Base-by-base conservation (phyloP, 345 rosid genomes). In the Bruguiera gymnorhiza region DNA sequence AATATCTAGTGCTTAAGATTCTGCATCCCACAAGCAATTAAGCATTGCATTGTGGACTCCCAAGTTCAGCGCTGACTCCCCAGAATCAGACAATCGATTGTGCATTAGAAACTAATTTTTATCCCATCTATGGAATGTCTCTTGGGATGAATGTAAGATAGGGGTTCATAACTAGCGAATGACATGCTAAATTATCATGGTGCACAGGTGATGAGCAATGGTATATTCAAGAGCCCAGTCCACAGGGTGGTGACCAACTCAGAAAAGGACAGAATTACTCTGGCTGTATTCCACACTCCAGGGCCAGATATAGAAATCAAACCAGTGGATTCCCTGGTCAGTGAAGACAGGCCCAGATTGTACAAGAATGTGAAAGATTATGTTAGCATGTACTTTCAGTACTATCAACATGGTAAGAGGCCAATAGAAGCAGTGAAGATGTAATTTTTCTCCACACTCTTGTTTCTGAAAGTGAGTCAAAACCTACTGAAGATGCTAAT, bases 171-270 rank as follows among this genome's bases (percentile, higher is more conserved):
- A 52, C 21, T 52, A 52, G 56, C 56, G 18, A 52, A 52, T 18
- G 3, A 53, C 57, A n/a, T 53, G 8, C 57, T 53, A 20, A 23
- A 27, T 53, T 53, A n/a, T n/a, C 24, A 53, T n/a, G 8, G n/a
- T 39, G 37, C 24, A 30, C 50, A 83, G 88, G 83, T 84, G 68
- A 85, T 81, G 88, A 84, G 85, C 75, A 87, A 89, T 70, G 89
- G 87, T 24, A 81, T 81, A 60, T 89, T 78, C 79, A 87, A 85
- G 82, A 87, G 89, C 66, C 71, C 71, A 64, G 80, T 11, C 63
- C 79, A 48, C 86, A 81, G 87, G 61, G 91, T 78, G 68, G 75
- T 81, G 75, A 82, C 88, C 0, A 82, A 83, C 75, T 63, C 72
- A 3, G 83, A 80, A 65, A 84, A 67, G 46, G 83, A 82, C 72